Conservation (phyloP, 169 alveolate genomes). For the Plasmodium sp. region DNA sequence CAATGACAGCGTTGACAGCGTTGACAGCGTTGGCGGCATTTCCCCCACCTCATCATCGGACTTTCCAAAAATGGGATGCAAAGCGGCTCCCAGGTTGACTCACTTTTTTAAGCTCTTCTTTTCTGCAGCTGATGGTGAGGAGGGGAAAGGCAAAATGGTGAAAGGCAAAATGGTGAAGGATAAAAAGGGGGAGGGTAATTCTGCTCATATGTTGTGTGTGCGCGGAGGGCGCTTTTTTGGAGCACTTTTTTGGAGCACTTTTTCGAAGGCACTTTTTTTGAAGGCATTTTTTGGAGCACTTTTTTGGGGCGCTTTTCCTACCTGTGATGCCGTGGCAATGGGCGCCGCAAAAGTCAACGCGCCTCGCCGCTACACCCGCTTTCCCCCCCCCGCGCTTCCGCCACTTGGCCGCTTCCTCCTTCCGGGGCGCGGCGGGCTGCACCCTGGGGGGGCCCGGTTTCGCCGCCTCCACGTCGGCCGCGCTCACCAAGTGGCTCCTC, state of each 20-base stretch:
- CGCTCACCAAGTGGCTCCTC: background rate
- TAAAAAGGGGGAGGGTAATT: background rate
- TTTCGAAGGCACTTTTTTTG: background rate
- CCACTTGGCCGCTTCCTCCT: background rate
- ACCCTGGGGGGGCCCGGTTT: background rate
- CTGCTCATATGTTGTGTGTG: background rate
- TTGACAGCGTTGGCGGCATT: no score
- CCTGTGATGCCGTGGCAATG: background rate
- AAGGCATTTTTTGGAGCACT: background rate
- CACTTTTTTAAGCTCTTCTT: background rate
- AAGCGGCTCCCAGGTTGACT: background rate
- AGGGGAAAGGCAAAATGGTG: background rate
- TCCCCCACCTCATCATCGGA: background rate
- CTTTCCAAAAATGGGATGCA: background rate
- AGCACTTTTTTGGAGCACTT: background rate
- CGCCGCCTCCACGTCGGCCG: background rate
- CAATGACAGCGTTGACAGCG: no score
- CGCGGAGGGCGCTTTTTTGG: background rate
- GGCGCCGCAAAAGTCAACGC: background rate
- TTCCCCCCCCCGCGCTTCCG: background rate
- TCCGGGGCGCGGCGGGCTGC: background rate
- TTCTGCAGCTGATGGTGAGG: background rate
- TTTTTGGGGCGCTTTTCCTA: background rate
- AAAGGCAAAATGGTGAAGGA: background rate
- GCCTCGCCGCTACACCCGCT: background rate